Base-by-base conservation (phyloP, 768 basidiomycete genomes). In the Rhodocollybia butyracea region DNA sequence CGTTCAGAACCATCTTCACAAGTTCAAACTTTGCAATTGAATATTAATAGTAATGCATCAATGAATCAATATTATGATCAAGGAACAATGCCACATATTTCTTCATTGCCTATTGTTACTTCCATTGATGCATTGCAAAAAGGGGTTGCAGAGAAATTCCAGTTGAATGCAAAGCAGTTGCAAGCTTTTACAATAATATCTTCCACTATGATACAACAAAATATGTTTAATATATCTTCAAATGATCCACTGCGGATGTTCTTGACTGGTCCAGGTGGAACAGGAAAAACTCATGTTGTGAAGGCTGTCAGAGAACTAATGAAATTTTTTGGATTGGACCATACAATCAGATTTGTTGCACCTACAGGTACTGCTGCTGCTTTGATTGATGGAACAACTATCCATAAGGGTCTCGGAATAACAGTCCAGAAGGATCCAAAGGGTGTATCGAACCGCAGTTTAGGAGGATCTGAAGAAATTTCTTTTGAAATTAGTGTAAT, bases 261-360 rank as follows among this genome's bases (percentile, higher is more conserved):
- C 0, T 58, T 70, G 52, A 65, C 63, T 13, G 68, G 69, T 1
- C 66, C 69, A 2, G 70, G 68, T 3, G 69, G 70, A 1, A 71
- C 68, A 36, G 70, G 70, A 8, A 73, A 72, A 56, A 72, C 64
- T 7, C 63, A 70, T 41, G 61, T 69, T 32, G 64, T 70, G 0
- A 39, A 59, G 15, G 66, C 68, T 1, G 46, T 73, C 0, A 45
- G 64, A 26, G 3, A 19, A 0, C 50, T 72, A 0, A 68, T 72
- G 67, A 32, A 26, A 2, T 30, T 31, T 1, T 67, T 62, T 48
- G 57, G 63, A 1, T 58, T 51, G 40, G 60, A 17, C 0, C 62
- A 71, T 42, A 46, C 56, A 2, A 61, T 71, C 10, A 21, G 66
- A 2, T 69, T 61, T 26, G 21, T 70, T 1, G 69, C 67, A 3